These are phyloP conservation scores for Coniferiporia sulphurascens DNA, from an alignment of 1,284 basidiomycete genomes.

Conservation along the genomic window DNA sequence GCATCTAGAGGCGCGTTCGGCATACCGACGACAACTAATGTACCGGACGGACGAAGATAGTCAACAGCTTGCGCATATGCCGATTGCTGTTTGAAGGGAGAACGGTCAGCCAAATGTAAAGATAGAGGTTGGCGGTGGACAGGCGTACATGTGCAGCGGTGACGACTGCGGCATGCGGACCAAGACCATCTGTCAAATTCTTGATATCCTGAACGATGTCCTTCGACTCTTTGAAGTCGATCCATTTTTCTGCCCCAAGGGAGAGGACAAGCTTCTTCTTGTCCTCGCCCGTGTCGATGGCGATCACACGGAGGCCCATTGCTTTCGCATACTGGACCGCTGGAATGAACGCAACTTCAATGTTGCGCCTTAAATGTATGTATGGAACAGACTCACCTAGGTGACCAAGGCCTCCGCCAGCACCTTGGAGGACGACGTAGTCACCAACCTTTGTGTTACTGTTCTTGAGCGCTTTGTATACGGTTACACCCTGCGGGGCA, in stretches of 20 bases:
- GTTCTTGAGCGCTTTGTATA: conserved; percentile 66
- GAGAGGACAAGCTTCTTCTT: conserved; percentile 55
- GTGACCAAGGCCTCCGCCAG: conserved; percentile 59
- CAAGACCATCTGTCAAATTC: conserved; percentile 53
- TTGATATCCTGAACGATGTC: conserved; percentile 49
- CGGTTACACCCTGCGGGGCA: conserved; percentile 50
- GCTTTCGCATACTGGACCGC: conserved; percentile 63
- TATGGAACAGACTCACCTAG: conserved; percentile 35
- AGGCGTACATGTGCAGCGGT: conserved; percentile 31
- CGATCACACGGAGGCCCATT: conserved; percentile 64
- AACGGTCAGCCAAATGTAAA: too few relatives aligned
- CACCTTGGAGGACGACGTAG: conserved; percentile 67
- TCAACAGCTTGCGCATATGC: conserved; percentile 63
- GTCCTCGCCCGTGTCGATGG: conserved; percentile 63
- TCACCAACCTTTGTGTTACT: conserved; percentile 50
- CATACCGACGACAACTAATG: conserved; percentile 61
- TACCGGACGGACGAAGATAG: conserved; percentile 54
- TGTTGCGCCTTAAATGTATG: not conserved
- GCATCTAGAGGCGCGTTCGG: conserved; percentile 43
- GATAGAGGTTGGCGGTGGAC: too few relatives aligned
- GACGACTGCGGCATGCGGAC: conserved; percentile 64
- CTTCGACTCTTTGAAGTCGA: conserved; percentile 61
- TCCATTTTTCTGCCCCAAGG: conserved; percentile 65
- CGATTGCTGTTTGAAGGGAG: conserved; percentile 28
- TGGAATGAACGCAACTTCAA: not conserved